Evolutionary conservation across 371 early-diverging fungal genomes (phyloP), one percentile per base, ranked within the genome.

Genomic region (Umbelopsis sp.): DNA sequence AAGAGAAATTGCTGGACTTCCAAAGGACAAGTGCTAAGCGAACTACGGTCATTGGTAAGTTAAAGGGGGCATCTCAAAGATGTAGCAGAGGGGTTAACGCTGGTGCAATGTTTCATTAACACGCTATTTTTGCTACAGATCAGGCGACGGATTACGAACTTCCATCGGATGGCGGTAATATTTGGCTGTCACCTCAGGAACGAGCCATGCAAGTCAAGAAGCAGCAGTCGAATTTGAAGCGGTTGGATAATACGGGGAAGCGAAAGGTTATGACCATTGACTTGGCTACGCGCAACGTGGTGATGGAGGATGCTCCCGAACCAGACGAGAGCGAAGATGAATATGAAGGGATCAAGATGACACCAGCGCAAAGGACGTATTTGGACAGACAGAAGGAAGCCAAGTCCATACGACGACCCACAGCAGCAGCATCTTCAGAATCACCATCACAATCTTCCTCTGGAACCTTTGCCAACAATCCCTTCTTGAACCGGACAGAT

Each of bases 121-220:
- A 35, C 35, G 0, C 0, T 35, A 16, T 16, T 35, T 25, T 2
- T n/a, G 18, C 16, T 18, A 12, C 65, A 65, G 95, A 94, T 76
- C 86, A 88, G 74, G 91, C 93, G 0, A 80, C 91, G 3, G 95
- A 94, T 72, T 93, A 93, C 79, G 89, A 88, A 38, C 69, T 85
- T 20, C 87, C 89, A 3, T 82, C 85, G 5, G 91, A 90, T 64
- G 80, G 82, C 25, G 74, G 75, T 44, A 88, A 91, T 63, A 87
- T 87, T 63, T 96, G 96, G 96, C 70, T 91, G 64, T 86, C 91
- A 0, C 81, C 91, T 14, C 90, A 94, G 68, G 94, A 96, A 70
- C 79, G 89, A n/a, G 89, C 86, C 7, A 48, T 76, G 29, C 70
- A 79, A 62, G 63, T 84, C 9, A 80, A 77, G 44, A 84, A 82